Evolutionary conservation across 106 monocot species (phyloP), one percentile per base, ranked within the genome.

Genomic region (Ottelia alismoides): DNA sequence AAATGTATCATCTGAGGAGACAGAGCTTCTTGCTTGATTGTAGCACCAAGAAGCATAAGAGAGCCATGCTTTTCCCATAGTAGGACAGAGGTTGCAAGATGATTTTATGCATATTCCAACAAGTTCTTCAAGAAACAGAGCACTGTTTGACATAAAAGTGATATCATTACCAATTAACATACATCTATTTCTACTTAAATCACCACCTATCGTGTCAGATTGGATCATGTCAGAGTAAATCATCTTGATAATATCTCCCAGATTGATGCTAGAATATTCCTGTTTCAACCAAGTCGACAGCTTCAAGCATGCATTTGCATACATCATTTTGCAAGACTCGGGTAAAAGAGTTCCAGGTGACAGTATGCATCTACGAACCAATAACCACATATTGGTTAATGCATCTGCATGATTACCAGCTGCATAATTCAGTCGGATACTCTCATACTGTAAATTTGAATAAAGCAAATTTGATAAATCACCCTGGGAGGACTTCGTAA

Each of bases 1-100:
- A 72, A 57, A 29, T 56, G 62, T 31, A 54, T 48, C 84, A 48
- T 43, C 20, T 47, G 48, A 64, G 52, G 63, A 63, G 49, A 69
- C 49, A 52, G 77, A 89, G 32, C 55, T 69, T 58, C 30, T 79
- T 22, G 85, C 98, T 69, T 85, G 90, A 64, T 31, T 32, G 66
- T 79, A 82, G 70, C 98, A 98, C 98, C 98, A 98, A 62, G 98
- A 82, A 59, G 85, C 85, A 85, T 98, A 98, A 72, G 81, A 72
- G 58, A 90, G 76, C 98, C 98, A 98, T 65, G 90, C 30, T 58
- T 90, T 98, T 47, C 82, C 69, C 82, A 90, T 71, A 9, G 44
- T 56, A 20, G 98, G 85, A 52, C 82, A 82, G 65, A 89, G 67
- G 24, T 62, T 49, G 29, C 79, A 79, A 20, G 89, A 78, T 16